These are phyloP conservation scores for Colletotrichum scovillei DNA, from an alignment of 2,329 filamentous ascomycete genomes.

Conservation along the genomic window DNA sequence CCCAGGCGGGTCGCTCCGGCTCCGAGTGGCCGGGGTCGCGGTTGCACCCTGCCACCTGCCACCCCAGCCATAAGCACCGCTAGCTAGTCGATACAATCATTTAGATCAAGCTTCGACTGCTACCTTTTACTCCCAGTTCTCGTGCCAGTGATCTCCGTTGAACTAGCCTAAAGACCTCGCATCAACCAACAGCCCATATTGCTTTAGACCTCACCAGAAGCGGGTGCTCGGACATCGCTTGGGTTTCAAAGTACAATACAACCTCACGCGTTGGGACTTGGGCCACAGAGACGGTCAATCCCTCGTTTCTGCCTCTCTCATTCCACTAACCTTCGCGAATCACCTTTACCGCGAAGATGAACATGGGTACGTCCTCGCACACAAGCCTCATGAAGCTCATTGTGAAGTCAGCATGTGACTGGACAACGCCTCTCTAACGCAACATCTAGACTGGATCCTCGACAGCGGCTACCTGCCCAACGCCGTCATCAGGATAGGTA, in stretches of 20 bases:
- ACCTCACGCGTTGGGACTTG: not conserved
- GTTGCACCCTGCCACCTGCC: not conserved
- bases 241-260: not conserved
- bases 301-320: not conserved
- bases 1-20: slow-evolving; percentile 16
- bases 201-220: not conserved
- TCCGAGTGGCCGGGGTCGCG: slow-evolving; percentile 5
- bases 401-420: not conserved
- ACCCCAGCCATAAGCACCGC: not conserved
- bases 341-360: not conserved
- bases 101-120: not conserved
- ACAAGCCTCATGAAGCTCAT: too few relatives aligned
- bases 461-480: slow-evolving; percentile 75
- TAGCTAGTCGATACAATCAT: not conserved
- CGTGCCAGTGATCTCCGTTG: not conserved
- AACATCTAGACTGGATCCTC: slow-evolving; percentile 64
- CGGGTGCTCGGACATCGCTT: not conserved
- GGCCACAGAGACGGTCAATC: not conserved
- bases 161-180: not conserved
- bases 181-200: not conserved
- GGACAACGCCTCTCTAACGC: slow-evolving; percentile 12
- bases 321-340: not conserved
- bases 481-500: slow-evolving; percentile 71
- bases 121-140: not conserved
- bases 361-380: slow-evolving; percentile 22